These are phyloP conservation scores for Nakazawaea wickerhamii DNA, from an alignment of 805 yeast species.

Conservation along the genomic window DNA sequence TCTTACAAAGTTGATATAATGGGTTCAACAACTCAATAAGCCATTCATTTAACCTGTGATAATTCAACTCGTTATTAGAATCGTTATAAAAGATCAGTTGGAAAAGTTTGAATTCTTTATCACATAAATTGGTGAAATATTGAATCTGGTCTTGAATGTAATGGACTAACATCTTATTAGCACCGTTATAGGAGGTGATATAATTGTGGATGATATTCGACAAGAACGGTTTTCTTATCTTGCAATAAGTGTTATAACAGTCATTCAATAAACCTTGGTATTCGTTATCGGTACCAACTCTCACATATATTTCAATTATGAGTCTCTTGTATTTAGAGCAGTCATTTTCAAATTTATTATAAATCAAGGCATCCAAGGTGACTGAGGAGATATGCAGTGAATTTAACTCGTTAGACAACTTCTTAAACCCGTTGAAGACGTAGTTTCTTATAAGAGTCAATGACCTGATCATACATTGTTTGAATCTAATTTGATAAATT, in stretches of 20 bases:
- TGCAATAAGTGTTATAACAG: slow-evolving; percentile 58
- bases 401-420: slow-evolving; percentile 22
- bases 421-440: slow-evolving; percentile 38
- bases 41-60: slow-evolving; percentile 45
- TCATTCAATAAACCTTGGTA: slow-evolving; percentile 66
- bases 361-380: slow-evolving; percentile 57
- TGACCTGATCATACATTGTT: slow-evolving; percentile 80
- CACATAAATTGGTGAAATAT: slow-evolving; percentile 52
- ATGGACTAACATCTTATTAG: slow-evolving; percentile 41
- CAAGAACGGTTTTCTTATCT: slow-evolving; percentile 46
- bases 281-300: slow-evolving; percentile 28
- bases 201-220: slow-evolving; percentile 28
- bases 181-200: slow-evolving; percentile 17
- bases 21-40: slow-evolving; percentile 68
- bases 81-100: slow-evolving; percentile 42
- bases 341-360: slow-evolving; percentile 52
- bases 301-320: slow-evolving; percentile 23
- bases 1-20: slow-evolving; percentile 64
- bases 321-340: slow-evolving; percentile 17
- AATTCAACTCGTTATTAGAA: slow-evolving; percentile 20
- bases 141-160: slow-evolving; percentile 58
- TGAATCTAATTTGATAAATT: slow-evolving; percentile 62
- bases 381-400: slow-evolving; percentile 25
- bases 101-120: slow-evolving; percentile 59
- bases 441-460: slow-evolving; percentile 70